Base-by-base conservation (phyloP, 345 rosid species). In the Capsella bursapastoris region DNA sequence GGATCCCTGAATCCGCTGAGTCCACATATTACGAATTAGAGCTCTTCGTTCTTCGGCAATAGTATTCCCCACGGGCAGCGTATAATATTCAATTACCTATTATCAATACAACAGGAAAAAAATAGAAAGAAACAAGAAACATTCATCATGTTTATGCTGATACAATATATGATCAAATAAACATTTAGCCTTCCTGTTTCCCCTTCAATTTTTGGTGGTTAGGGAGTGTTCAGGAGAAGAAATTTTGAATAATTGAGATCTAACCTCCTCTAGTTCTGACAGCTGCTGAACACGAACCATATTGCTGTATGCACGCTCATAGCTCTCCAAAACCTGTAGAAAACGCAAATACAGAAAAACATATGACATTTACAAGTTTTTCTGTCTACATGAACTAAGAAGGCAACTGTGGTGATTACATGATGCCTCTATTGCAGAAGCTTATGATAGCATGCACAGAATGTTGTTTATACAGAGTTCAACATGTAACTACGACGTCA, bases 211-310 rank as follows among this genome's bases (percentile, higher is more conserved):
- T 55, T 43, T 31, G 49, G 63, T 43, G 31, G 52, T 56, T 63
- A 58, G 49, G 71, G 31, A 71, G 68, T 49, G 37, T 22, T 47
- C 47, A 64, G 55, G 66, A 77, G 57, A 40, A 64, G 75, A 59
- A 37, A 62, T 45, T 16, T 55, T 69, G 3, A 62, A 68, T 68
- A 55, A 63, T 37, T 65, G 63, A 66, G 62, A 78, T 75, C 66
- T 72, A 63, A 95, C 99, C 99, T 95, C 99, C 82, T 92, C 98
- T 49, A 95, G 83, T 81, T 95, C 99, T 60, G 97, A 87, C 32
- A 95, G 88, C 86, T 90, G 99, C 84, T 95, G 99, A 80, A 95
- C 98, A 66, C 97, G 97, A 76, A 95, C 96, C 99, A 95, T 92
- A 79, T 95, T 92, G 82, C 61, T 85, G 71, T 95, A 95, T 35